Conservation (phyloP, 2,329 filamentous ascomycete genomes). For the Ilyonectria destructans region DNA sequence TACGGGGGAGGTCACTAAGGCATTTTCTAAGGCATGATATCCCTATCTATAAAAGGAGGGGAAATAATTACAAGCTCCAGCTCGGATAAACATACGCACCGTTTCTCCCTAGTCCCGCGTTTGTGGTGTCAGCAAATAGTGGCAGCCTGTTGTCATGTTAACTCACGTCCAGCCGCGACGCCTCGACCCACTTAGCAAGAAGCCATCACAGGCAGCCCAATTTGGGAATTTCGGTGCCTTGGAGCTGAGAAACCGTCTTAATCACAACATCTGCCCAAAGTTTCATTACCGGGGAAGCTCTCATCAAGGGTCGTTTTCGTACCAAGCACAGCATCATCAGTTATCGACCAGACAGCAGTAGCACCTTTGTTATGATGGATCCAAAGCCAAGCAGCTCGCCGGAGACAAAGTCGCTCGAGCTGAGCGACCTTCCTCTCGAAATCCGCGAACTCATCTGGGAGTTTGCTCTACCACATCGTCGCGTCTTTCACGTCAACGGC, state of each 20-base stretch:
- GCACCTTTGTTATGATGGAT: conserved; percentile 26
- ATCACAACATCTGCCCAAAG: neutral
- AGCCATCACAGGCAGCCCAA: conserved; percentile 34
- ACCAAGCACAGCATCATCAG: neutral
- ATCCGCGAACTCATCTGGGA: conserved; percentile 52
- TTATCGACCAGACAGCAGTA: neutral
- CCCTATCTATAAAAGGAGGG: neutral
- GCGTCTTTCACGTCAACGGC: conserved; percentile 51
- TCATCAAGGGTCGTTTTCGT: neutral
- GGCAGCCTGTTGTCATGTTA: conserved; percentile 37
- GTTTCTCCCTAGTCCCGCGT: neutral
- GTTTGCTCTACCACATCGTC: conserved; percentile 46
- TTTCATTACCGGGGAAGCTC: neutral
- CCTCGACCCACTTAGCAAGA: conserved; percentile 18
- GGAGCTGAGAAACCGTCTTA: neutral
- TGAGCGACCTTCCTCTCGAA: conserved; percentile 46
- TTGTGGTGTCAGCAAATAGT: conserved; percentile 4
- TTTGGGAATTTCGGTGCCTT: conserved; percentile 39
- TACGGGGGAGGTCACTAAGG: conserved; percentile 38
- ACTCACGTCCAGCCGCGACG: conserved; percentile 23
- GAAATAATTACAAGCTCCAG: neutral
- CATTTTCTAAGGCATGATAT: neutral
- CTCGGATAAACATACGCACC: neutral
- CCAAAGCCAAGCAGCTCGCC: neutral
- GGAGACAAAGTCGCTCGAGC: conserved; percentile 4